Conservation (phyloP, 805 yeast species). For the Lipomyces spencermartinsiae region DNA sequence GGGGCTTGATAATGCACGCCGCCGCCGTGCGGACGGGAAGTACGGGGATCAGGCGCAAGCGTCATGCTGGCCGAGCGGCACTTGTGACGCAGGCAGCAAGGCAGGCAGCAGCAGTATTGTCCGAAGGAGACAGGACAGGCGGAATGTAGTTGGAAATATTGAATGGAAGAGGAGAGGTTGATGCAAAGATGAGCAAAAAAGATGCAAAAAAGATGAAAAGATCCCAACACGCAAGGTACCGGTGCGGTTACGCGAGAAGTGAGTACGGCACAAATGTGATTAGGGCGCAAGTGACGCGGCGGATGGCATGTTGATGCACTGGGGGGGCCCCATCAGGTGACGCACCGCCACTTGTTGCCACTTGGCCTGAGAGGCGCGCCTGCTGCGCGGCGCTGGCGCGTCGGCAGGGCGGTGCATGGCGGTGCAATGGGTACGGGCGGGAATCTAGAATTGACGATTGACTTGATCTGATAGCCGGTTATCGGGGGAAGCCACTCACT, state of each 20-base stretch:
- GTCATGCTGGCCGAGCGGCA: conserved; percentile 26
- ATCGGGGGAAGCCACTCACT: not conserved
- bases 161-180: not conserved
- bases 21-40: conserved; percentile 10
- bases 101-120: not conserved
- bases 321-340: conserved; percentile 6
- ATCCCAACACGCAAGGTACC: not conserved
- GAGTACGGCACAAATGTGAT: not conserved
- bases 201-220: conserved; percentile 5
- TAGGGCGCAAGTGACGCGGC: not conserved
- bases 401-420: not conserved
- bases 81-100: conserved; percentile 9
- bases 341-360: conserved; percentile 5
- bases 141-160: not conserved
- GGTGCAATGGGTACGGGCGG: too few species aligned
- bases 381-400: not conserved
- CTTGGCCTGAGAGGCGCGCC: not conserved
- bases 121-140: not conserved
- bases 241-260: not conserved
- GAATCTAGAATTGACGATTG: not conserved
- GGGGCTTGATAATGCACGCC: conserved; percentile 11
- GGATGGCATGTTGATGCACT: not conserved
- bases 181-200: not conserved
- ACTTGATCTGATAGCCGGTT: not conserved
- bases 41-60: conserved; percentile 27